These are phyloP conservation scores for Diospyros kaki DNA, from an alignment of 148 eudicot genomes.

Conservation along the genomic window DNA sequence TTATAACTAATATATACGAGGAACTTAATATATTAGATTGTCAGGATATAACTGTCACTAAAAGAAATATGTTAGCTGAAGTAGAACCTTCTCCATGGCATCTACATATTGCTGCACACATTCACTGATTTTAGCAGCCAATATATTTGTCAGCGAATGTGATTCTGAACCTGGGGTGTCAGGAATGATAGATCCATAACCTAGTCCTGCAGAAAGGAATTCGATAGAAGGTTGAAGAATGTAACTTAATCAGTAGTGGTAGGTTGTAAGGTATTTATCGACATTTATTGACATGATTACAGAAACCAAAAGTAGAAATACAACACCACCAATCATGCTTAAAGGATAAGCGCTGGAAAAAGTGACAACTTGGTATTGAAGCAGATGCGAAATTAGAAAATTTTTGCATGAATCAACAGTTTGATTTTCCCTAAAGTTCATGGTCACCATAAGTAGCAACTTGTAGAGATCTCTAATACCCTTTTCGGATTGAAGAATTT, in stretches of 20 bases:
- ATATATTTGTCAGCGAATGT: constrained; percentile 44
- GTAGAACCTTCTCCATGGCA: constrained; percentile 77
- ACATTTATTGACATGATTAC: too few relatives aligned
- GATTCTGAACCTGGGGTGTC: constrained; percentile 60
- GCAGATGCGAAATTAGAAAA: neutral
- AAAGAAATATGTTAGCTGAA: constrained; percentile 1
- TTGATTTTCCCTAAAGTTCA: neutral
- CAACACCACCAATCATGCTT: too few relatives aligned
- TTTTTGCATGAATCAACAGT: neutral
- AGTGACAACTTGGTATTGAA: too few relatives aligned
- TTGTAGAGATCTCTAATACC: neutral
- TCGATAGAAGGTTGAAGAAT: neutral
- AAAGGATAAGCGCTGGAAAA: too few relatives aligned
- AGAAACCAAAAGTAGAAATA: too few relatives aligned
- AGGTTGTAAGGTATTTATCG: neutral
- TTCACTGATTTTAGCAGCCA: constrained; percentile 57
- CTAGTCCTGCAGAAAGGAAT: constrained; percentile 22
- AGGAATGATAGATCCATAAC: constrained; percentile 74
- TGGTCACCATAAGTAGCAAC: neutral
- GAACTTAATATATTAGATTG: neutral
- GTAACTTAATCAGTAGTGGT: neutral
- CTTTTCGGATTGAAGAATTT: neutral
- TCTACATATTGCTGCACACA: constrained; percentile 66
- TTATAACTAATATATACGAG: neutral
- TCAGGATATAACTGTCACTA: neutral